Conservation (phyloP, 2,329 filamentous ascomycete species). For the Teratosphaeria destructans region DNA sequence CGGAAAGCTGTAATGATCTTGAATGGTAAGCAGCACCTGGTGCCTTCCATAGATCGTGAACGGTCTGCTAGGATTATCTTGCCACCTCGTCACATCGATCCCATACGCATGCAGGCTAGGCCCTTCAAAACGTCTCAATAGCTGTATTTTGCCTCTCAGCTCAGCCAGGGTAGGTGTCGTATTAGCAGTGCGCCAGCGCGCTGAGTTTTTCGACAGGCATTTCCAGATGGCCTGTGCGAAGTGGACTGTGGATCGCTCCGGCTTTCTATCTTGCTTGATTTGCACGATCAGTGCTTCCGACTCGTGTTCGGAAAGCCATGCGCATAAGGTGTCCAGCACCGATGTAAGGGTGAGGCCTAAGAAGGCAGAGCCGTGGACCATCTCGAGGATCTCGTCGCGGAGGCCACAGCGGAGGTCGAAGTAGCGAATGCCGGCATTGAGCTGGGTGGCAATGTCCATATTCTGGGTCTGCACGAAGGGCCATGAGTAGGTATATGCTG, state of each 20-base stretch:
- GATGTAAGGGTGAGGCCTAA: conserved; percentile 21
- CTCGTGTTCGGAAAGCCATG: conserved; percentile 19
- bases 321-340: conserved; percentile 21
- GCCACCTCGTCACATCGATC: conserved; percentile 26
- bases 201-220: conserved; percentile 14
- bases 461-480: conserved; percentile 26
- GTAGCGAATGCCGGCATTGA: conserved; percentile 26
- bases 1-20: conserved; percentile 39
- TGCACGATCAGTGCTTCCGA: conserved; percentile 25
- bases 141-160: conserved; percentile 25
- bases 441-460: conserved; percentile 19
- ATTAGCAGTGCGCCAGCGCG: conserved; percentile 24
- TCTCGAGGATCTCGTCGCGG: conserved; percentile 20
- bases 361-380: conserved; percentile 26
- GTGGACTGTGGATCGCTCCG: conserved; percentile 20
- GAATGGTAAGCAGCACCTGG: conserved; percentile 31
- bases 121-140: conserved; percentile 24
- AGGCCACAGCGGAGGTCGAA: conserved; percentile 28
- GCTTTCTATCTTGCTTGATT: conserved; percentile 25
- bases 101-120: conserved; percentile 16
- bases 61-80: conserved; percentile 24
- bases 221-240: conserved; percentile 31
- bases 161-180: conserved; percentile 25
- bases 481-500: conserved; percentile 25
- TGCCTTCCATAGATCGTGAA: conserved; percentile 30